These are phyloP conservation scores for Halophytophthora batemanensis DNA, from an alignment of 352 stramenopile genomes.

Conservation along the genomic window DNA sequence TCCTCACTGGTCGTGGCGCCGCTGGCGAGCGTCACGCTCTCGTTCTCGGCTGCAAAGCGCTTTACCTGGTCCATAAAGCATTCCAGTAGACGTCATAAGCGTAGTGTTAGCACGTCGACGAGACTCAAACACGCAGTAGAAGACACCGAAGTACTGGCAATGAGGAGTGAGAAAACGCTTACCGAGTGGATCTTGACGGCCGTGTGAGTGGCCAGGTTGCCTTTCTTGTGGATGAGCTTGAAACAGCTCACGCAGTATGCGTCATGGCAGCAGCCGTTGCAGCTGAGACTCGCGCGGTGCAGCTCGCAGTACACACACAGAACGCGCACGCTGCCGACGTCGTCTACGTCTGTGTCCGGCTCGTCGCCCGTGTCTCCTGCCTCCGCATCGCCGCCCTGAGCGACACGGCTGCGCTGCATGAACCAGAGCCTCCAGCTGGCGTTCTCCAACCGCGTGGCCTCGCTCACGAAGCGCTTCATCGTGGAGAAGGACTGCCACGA, in stretches of 20 bases:
- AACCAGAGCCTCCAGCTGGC: conserved; percentile 81
- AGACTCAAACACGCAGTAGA: neutral
- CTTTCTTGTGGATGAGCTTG: conserved; percentile 87
- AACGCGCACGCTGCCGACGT: conserved; percentile 7
- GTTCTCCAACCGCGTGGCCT: conserved; percentile 79
- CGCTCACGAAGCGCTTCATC: conserved; percentile 83
- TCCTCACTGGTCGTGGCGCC: conserved; percentile 23
- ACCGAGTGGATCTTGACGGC: conserved; percentile 54
- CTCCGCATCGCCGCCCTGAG: neutral
- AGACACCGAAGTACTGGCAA: neutral
- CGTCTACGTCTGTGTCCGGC: conserved; percentile 23
- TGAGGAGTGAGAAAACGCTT: conserved; percentile 1
- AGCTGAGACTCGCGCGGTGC: conserved; percentile 63
- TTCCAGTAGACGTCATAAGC: neutral
- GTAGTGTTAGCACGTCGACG: neutral
- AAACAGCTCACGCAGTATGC: conserved; percentile 86
- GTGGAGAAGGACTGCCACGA: conserved; percentile 87
- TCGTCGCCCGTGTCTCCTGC: conserved; percentile 10
- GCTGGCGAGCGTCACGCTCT: conserved; percentile 19
- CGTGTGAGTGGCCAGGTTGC: conserved; percentile 76
- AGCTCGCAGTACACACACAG: conserved; percentile 82
- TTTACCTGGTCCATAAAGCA: conserved; percentile 8
- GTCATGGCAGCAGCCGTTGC: conserved; percentile 84
- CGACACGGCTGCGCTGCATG: conserved; percentile 43
- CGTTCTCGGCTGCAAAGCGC: conserved; percentile 12